A percentile compares a stretch with the other conserved stretches of the same genome.
phyloP scores from a whole-genome alignment of 1,139 yeast species.

The Magnusiomyces magnusii region DNA sequence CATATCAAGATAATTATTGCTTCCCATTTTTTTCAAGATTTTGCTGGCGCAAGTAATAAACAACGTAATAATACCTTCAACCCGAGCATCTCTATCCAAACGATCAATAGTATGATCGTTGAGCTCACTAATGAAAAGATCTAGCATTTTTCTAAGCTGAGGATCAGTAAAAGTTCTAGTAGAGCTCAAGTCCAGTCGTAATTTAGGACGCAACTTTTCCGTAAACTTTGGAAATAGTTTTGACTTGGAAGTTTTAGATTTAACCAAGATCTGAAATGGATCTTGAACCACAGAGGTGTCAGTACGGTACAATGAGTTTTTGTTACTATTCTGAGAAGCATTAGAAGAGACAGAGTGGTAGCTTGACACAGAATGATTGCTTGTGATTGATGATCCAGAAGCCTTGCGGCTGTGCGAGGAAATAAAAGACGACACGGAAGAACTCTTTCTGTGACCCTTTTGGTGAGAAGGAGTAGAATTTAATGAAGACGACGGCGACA shows the following conservation, averaged over 20 bases:
- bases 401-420: background rate
- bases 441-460: background rate
- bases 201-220: background rate
- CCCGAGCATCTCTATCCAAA: background rate
- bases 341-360: background rate
- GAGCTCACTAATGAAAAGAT: background rate
- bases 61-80: background rate
- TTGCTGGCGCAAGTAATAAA: constrained; percentile 1
- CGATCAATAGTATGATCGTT: background rate
- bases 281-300: background rate
- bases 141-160: background rate
- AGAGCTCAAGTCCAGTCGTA: background rate
- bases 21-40: background rate
- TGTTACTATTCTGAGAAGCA: background rate
- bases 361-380: background rate
- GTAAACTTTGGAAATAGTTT: background rate
- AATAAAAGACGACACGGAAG: background rate
- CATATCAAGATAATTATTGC: background rate
- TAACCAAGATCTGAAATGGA: background rate
- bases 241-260: background rate
- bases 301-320: background rate
- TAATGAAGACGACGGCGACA: background rate
- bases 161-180: constrained; percentile 5
- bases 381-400: background rate
- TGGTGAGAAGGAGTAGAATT: background rate